Base-by-base conservation (phyloP, 2,329 filamentous ascomycete genomes). In the Sodiomyces alkalinus region DNA sequence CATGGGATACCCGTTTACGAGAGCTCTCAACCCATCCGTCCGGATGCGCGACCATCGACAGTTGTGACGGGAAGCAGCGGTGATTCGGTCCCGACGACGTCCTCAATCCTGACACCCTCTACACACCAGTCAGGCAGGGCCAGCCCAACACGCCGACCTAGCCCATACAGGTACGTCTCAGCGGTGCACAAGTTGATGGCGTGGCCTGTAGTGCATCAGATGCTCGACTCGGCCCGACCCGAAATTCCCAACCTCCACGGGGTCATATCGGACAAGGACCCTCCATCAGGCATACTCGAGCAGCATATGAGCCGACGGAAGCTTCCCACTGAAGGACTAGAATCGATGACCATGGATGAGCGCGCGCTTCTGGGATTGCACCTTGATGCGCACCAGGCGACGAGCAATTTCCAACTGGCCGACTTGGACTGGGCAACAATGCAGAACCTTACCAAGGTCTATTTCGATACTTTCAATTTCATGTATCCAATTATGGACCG, bases 401-500 rank as follows among this genome's bases (percentile, higher is more conserved):
- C 25, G 22, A 21, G 26, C 1, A 27, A 32, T 9, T 19, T 30
- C 12, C 15, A 25, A 9, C 22, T 33, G 7, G 22, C 27, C 3
- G 42, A 41, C 5, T 40, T 72, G 26, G 56, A 52, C 9, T 58
- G 58, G 43, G 62, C 67, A 5, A 51, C 52, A 3, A 62, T 73
- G 47, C 55, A 61, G 32, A 49, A 52, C 15, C 51, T 68, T 20
- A 57, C 58, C 32, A 64, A 62, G 27, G 55, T 58, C 1, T 75
- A 68, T 40, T 75, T 75, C 41, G 62, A 69, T 38, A 64, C 58
- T 2, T 68, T 69, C 47, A 74, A 74, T 41, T 52, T 68, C 9
- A 41, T 72, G 10, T 63, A 64, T 38, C 70, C 70, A 1, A 58
- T 75, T 20, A 52, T 75, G 41, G 67, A 73, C 35, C 54, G 64